Evolutionary conservation across 1,284 basidiomycete genomes (phyloP).

Genomic region (Lignosus rhinocerotis): DNA sequence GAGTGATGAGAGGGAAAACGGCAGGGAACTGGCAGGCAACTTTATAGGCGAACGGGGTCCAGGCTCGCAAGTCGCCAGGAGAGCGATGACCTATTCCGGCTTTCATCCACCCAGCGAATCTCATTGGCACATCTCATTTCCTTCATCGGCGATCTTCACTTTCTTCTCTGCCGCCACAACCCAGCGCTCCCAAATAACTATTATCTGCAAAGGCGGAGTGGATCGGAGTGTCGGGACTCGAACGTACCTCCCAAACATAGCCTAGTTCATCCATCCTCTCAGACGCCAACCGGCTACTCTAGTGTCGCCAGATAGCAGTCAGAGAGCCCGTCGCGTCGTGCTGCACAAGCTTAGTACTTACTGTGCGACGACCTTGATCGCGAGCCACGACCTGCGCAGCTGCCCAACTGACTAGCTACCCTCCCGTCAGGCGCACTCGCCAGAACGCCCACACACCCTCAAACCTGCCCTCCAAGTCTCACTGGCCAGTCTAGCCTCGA

Average conservation of each 20-base stretch:
- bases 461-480: neutral
- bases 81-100: slow-evolving; percentile 26
- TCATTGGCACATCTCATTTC: slow-evolving; percentile 19
- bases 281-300: no score
- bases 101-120: slow-evolving; percentile 20
- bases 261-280: slow-evolving; percentile 1
- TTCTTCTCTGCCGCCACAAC: neutral
- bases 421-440: neutral
- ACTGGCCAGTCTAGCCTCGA: slow-evolving; percentile 12
- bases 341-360: slow-evolving; percentile 1
- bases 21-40: slow-evolving; percentile 16
- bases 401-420: neutral
- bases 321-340: neutral
- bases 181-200: slow-evolving; percentile 7
- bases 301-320: slow-evolving; percentile 9
- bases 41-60: slow-evolving; percentile 32
- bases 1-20: slow-evolving; percentile 14
- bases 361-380: neutral
- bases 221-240: slow-evolving; percentile 16
- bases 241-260: slow-evolving; percentile 10
- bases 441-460: neutral
- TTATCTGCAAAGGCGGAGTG: slow-evolving; percentile 14
- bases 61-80: slow-evolving; percentile 15
- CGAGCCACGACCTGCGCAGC: neutral
- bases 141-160: slow-evolving; percentile 16